Percentiles rank a stretch among this genome's conserved stretches.
Conservation (phyloP, 1,284 basidiomycete genomes). For the Volvariella surrecta region DNA sequence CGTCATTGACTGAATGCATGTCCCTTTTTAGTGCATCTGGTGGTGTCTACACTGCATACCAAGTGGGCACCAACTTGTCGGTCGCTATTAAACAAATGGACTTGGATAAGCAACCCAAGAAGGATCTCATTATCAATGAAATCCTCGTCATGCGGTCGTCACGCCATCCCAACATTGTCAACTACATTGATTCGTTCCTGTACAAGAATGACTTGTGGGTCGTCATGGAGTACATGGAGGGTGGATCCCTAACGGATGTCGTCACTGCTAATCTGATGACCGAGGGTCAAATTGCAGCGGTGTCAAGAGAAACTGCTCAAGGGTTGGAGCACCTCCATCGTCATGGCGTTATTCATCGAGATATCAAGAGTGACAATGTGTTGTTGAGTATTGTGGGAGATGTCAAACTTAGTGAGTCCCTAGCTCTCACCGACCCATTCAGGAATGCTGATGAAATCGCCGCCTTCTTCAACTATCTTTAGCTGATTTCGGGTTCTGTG, state of each 20-base stretch:
- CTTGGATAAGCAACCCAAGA: constrained; percentile 98
- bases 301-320: constrained; percentile 84
- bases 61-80: constrained; percentile 86
- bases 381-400: constrained; percentile 88
- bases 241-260: constrained; percentile 87
- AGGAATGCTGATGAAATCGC: too few relatives aligned
- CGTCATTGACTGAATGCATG: background rate
- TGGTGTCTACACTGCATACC: constrained; percentile 97
- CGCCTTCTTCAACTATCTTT: constrained; percentile 9
- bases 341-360: constrained; percentile 94
- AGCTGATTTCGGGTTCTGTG: constrained; percentile 99
- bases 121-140: constrained; percentile 99
- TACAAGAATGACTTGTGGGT: constrained; percentile 99
- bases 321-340: constrained; percentile 90
- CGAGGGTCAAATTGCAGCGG: constrained; percentile 90
- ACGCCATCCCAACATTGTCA: constrained; percentile 96
- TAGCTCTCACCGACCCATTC: too few relatives aligned
- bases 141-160: constrained; percentile 98
- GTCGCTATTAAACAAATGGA: constrained; percentile 99
- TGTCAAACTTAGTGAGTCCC: constrained; percentile 88
- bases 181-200: constrained; percentile 98
- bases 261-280: constrained; percentile 97
- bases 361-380: constrained; percentile 98
- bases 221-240: constrained; percentile 99
- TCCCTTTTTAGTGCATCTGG: constrained; percentile 71